Evolutionary conservation across 768 basidiomycete genomes (phyloP), one percentile per base, ranked within the genome.

Genomic region (Amanita jacksonii): DNA sequence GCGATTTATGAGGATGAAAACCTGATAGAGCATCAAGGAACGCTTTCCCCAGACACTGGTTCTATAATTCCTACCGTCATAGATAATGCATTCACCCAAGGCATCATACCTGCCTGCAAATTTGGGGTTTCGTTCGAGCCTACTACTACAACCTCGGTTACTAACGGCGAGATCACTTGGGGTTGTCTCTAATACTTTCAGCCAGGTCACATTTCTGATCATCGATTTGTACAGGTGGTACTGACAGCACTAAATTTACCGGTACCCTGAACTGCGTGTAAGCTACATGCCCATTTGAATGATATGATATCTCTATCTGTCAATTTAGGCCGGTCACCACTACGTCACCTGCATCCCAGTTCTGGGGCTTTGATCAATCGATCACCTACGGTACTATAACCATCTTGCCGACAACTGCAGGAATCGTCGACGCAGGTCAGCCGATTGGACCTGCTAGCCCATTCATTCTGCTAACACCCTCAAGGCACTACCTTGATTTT

Each of bases 341-440:
- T 18, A 73, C 69, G 4, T 53, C 43, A 18, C 77, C 77, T 20
- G 65, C 74, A 27, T 58, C 49, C 42, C 51, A 59, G 18, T 79
- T 67, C 66, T 80, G 78, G 79, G 79, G 79, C 27, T 74, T 81
- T 48, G 63, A 76, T 55, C 69, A 80, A 59, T 65, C 66, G 46
- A 63, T 79, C 48, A 63, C 61, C 13, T 78, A 76, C 48, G 74
- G 76, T 5, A 25, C 57, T 12, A 53, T 59, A 6, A 60, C 61
- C 20, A 74, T 79, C 40, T 58, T 79, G 43, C 19, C 60, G 6
- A 57, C 42, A 40, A 70, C 68, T 28, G 70, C 74, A 28, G 79
- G 78, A 47, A 76, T 81, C 47, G 74, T 80, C 37, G 77, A 79
- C 54, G 78, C 77, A 16, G 75, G 69, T 65, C 46, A 18, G 54